Base-by-base conservation (phyloP, 495 filamentous ascomycete species). In the Tuber aestivum region DNA sequence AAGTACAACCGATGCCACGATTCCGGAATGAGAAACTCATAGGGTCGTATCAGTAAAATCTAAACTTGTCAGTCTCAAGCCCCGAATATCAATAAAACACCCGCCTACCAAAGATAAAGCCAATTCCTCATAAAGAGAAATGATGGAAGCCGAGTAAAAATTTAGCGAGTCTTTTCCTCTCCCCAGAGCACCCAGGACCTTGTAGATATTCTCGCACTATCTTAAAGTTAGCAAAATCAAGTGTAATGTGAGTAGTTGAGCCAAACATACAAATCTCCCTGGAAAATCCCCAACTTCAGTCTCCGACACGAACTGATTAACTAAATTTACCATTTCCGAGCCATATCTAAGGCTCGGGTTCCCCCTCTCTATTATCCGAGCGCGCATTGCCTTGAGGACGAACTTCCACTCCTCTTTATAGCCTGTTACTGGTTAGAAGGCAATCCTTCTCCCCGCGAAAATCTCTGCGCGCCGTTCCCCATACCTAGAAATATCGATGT, bases 71-170 rank as follows among this genome's bases (percentile, higher is more conserved):
- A 68, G 2, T 23, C 27, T 10, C 27, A 37, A 56, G 10, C 0
- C 2, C 9, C 4, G 9, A 56, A 56, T 27, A 56, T 56, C 3
- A 40, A n/a, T n/a, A 27, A 14, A 56, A 8, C 45, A n/a, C 50
- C 23, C 0, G 6, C 56, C 32, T 70, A 76, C 75, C 35, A 76
- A 45, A n/a, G 70, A 14, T n/a, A 45, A 74, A 5, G 61, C 14
- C 3, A 76, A 38, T 41, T 76, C 75, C 35, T 74, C 75, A 32
- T 76, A 76, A 35, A 76, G 41, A 12, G 41, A 48, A 12, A 76
- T 35, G 27, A 76, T 37, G 2, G 72, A 74, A 7, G 41, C n/a
- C 0, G 75, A 74, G 38, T 76, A 76, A 41, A 78, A 79, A 1
- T 37, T 8, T 37, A 70, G 72, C 0, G 9, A 16, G 8, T 14